Base-by-base conservation (phyloP, 768 basidiomycete genomes). In the Trametes coccinea region DNA sequence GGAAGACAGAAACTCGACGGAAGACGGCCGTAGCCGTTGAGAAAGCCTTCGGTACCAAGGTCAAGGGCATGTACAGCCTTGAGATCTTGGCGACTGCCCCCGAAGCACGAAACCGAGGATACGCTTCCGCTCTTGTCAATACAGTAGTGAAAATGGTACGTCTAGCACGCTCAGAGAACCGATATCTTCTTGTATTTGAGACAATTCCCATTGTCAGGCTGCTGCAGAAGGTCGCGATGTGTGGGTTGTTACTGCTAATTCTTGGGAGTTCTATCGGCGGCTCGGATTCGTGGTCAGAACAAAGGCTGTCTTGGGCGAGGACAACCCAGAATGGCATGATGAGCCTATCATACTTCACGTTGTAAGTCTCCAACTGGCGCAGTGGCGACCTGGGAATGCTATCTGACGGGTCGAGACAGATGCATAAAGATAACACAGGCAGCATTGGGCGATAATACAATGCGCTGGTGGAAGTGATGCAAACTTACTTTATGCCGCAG, bases 301-400 rank as follows among this genome's bases (percentile, higher is more conserved):
- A 1, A n/a, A 17, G 27, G 30, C 44, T 13, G 9, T 11, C 11
- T 30, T 64, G 5, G 68, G 68, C 2, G 50, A 31, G 2, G 48
- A 64, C 39, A 64, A 67, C 50, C 62, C 66, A 5, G 50, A 57
- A 1, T 69, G 68, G 68, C 16, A 60, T 9, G 53, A 39, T 9
- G 30, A 49, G 31, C 59, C 59, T 10, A 30, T 60, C 16, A n/a
- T 44, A 3, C 11, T 52, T 11, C 22, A 53, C 31, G 3, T 59
- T 59, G 30, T 13, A 17, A 10, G 43, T 44, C 14, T 44, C 5
- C 14, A 14, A 11, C 11, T 11, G 11, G 34, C 11, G 34, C 34
- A 11, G 11, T 37, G 34, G 11, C 34, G 11, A 37, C 34, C 34
- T 37, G 11, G 11, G 34, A 5, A 37, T 11, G 11, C 5, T 11